Conservation (phyloP, 1,284 basidiomycete species). For the Pterulicium gracile region DNA sequence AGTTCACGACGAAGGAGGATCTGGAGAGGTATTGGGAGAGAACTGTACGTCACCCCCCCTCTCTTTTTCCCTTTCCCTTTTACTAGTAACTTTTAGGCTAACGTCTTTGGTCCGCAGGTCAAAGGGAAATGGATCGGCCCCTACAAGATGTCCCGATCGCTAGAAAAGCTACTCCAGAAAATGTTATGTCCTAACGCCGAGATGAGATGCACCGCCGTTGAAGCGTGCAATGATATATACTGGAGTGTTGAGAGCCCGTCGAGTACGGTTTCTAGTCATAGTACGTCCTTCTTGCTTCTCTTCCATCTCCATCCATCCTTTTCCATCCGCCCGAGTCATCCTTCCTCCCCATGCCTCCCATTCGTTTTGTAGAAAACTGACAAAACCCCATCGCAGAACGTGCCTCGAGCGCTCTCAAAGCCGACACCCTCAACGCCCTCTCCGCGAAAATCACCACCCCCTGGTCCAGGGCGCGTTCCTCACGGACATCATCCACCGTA, state of each 20-base stretch:
- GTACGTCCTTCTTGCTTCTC: slow-evolving; percentile 12
- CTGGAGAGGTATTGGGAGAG: slow-evolving; percentile 77
- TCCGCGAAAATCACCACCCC: neutral
- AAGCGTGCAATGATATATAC: slow-evolving; percentile 57
- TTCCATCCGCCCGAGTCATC: too few species aligned
- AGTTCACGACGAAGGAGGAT: slow-evolving; percentile 73
- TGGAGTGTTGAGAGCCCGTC: slow-evolving; percentile 31
- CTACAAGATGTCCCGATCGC: slow-evolving; percentile 59
- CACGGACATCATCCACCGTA: neutral
- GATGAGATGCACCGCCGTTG: slow-evolving; percentile 52
- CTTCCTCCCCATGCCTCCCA: too few species aligned
- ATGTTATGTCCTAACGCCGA: slow-evolving; percentile 76
- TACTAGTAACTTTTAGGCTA: too few species aligned
- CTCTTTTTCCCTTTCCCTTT: slow-evolving; percentile 4
- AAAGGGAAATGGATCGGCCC: slow-evolving; percentile 78
- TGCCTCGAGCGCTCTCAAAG: neutral
- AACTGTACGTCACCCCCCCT: slow-evolving; percentile 37
- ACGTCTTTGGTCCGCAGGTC: slow-evolving; percentile 40
- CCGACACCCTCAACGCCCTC: neutral
- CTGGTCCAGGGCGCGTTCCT: neutral
- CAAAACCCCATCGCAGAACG: neutral
- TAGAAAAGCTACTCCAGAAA: slow-evolving; percentile 55
- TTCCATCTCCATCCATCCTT: too few species aligned
- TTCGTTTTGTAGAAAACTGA: neutral
- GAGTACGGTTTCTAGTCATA: slow-evolving; percentile 12